Conservation (phyloP, 2,329 filamentous ascomycete genomes). For the Fusarium sp. region DNA sequence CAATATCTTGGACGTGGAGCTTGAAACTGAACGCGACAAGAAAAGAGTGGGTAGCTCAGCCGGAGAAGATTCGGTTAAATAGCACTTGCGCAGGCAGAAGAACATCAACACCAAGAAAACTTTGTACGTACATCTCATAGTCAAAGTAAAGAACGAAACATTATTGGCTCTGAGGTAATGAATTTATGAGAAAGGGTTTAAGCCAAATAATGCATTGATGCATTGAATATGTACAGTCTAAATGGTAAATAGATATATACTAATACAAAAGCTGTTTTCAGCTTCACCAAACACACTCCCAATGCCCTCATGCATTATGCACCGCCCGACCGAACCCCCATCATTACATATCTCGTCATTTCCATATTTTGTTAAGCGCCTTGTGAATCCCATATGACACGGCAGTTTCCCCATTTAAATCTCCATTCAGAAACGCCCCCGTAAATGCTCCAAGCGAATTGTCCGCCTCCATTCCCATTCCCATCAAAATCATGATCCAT, state of each 20-base stretch:
- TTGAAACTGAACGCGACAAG: slow-evolving; percentile 44
- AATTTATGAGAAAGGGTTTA: fast-evolving
- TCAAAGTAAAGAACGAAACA: not conserved
- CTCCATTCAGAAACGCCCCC: slow-evolving; percentile 31
- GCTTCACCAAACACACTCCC: not conserved
- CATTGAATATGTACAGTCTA: slow-evolving; percentile 38
- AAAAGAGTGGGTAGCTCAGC: slow-evolving; percentile 45
- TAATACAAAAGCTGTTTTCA: slow-evolving; percentile 6
- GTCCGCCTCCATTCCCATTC: slow-evolving; percentile 8
- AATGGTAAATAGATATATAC: slow-evolving; percentile 19
- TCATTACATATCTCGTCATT: slow-evolving; percentile 34
- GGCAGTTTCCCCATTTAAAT: slow-evolving; percentile 18
- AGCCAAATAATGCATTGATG: slow-evolving; percentile 4
- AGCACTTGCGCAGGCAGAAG: not conserved
- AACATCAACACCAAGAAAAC: slow-evolving; percentile 3
- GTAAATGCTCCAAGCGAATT: slow-evolving; percentile 32
- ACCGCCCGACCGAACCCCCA: slow-evolving; percentile 8
- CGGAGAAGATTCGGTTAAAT: slow-evolving; percentile 47
- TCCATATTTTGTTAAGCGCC: slow-evolving; percentile 3
- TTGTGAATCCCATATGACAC: slow-evolving; percentile 8
- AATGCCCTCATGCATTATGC: slow-evolving; percentile 21
- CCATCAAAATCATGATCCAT: slow-evolving; percentile 42
- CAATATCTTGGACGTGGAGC: slow-evolving; percentile 42
- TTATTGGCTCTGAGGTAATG: not conserved
- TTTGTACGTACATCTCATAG: not conserved